Percentiles rank a stretch among this genome's conserved stretches.
These are phyloP conservation scores for Neonectria magnoliae DNA, from an alignment of 2,329 filamentous ascomycete genomes.

Conservation along the genomic window DNA sequence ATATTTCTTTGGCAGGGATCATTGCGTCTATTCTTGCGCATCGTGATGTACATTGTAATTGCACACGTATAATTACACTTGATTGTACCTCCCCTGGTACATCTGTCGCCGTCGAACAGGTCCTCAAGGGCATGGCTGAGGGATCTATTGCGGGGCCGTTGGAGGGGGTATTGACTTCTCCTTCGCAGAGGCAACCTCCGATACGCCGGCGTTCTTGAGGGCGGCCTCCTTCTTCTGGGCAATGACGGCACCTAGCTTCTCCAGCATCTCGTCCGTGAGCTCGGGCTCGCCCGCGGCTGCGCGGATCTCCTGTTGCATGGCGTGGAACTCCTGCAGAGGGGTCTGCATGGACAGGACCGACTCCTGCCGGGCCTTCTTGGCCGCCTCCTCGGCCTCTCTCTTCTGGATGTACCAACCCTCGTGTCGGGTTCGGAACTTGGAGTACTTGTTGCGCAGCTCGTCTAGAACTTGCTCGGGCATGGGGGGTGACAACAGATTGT, in stretches of 20 bases:
- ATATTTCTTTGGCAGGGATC: constrained; percentile 28
- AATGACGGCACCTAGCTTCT: constrained; percentile 70
- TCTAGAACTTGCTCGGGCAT: constrained; percentile 83
- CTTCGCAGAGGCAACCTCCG: constrained; percentile 41
- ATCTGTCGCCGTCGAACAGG: constrained; percentile 25
- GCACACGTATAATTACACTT: constrained; percentile 48
- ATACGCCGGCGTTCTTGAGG: constrained; percentile 51
- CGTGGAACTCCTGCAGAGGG: constrained; percentile 69
- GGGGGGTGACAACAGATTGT: constrained; percentile 79
- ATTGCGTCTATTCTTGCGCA: constrained; percentile 42
- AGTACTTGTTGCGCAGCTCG: constrained; percentile 86
- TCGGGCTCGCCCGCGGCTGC: constrained; percentile 64
- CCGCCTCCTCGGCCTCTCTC: constrained; percentile 68
- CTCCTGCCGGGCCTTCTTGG: constrained; percentile 49
- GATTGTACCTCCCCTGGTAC: constrained; percentile 33
- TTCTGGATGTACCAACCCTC: constrained; percentile 75
- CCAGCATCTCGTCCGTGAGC: constrained; percentile 67
- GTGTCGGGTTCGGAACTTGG: constrained; percentile 82
- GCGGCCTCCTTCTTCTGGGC: constrained; percentile 60
- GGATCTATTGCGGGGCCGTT: constrained; percentile 30
- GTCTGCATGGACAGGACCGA: constrained; percentile 57
- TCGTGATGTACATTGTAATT: constrained; percentile 46
- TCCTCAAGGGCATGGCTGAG: constrained; percentile 7
- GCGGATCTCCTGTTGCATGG: constrained; percentile 61
- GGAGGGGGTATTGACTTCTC: constrained; percentile 33